Evolutionary conservation across 768 basidiomycete species (phyloP), one percentile per base, ranked within the genome.

Genomic region (Collybia nuda): DNA sequence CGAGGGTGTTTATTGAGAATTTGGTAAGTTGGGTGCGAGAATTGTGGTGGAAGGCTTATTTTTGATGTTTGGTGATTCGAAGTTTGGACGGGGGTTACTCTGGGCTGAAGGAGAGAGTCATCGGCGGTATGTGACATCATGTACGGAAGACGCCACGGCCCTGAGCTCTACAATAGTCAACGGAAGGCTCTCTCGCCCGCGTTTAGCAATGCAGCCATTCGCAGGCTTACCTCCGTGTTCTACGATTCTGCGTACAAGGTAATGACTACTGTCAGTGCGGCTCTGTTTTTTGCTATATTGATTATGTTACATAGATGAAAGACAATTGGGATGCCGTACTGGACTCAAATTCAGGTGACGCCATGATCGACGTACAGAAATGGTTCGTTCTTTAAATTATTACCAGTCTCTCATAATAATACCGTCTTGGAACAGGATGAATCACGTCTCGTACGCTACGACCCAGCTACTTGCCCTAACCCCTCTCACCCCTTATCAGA

Each of bases 241-340:
- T 78, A 71, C 47, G 79, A 81, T 51, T 73, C 77, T 0, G 69
- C 72, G 1, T 75, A 81, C 57, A 78, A 79, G 72, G 81, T 77
- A 11, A 3, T 15, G 19, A 11, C 17, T 7, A 32, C 3, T 38
- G 46, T 6, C 9, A 36, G 23, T 5, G 17, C 21, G n/a, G 32
- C 17, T 12, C 7, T 6, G 5, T 6, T 29, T 26, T 7, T 6
- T 11, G 23, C 18, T 36, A 8, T 21, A 6, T 9, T 44, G 21
- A 18, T 22, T 12, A 26, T 2, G 22, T 41, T 28, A 21, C 29
- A 7, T 41, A 72, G 73, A 48, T 70, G 41, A 73, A 72, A 56
- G 18, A 47, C 3, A 35, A 48, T 5, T 68, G 66, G 64, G 58
- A 64, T 32, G 38, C 41, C 32, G 54, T 58, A 43, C 55, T 70